A percentile compares a stretch with the other conserved stretches of the same genome.
Evolutionary conservation across 2,329 filamentous ascomycete species (phyloP).

Genomic region (Dothistroma pini): DNA sequence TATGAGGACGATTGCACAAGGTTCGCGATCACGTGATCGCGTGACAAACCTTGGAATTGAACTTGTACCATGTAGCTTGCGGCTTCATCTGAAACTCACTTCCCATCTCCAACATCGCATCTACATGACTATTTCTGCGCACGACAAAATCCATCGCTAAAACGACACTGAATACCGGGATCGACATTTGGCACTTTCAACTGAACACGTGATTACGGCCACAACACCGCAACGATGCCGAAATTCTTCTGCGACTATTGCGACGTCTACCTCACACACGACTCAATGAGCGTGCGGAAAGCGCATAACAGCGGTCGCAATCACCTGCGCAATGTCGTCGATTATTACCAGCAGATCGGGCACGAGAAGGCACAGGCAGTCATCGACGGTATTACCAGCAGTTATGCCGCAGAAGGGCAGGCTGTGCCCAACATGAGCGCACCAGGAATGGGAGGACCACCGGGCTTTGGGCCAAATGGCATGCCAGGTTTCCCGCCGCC

Average conservation of each 20-base stretch:
- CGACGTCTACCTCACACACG: constrained; percentile 99
- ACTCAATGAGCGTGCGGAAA: constrained; percentile 99
- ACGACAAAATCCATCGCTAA: too few relatives aligned
- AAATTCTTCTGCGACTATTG: constrained; percentile 75
- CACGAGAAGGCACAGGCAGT: constrained; percentile 98
- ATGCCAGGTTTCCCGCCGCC: constrained; percentile 36
- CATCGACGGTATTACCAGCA: constrained; percentile 95
- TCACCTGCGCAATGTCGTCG: constrained; percentile 93
- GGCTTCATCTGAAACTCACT: too few relatives aligned
- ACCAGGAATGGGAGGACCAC: constrained; percentile 16
- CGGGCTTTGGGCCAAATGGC: constrained; percentile 8
- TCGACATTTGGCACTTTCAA: too few relatives aligned
- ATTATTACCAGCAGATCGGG: constrained; percentile 99
- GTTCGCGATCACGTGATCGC: too few relatives aligned
- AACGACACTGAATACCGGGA: too few relatives aligned
- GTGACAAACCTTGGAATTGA: too few relatives aligned
- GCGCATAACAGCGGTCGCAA: constrained; percentile 96
- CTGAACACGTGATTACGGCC: neutral
- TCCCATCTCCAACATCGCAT: too few relatives aligned
- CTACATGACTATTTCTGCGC: too few relatives aligned
- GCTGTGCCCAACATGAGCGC: constrained; percentile 65
- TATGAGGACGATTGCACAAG: too few relatives aligned
- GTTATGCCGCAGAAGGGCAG: constrained; percentile 92
- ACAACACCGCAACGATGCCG: constrained; percentile 27
- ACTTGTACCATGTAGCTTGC: too few relatives aligned